Conservation (phyloP, 345 rosid species). For the Eutrema yunnanense region DNA sequence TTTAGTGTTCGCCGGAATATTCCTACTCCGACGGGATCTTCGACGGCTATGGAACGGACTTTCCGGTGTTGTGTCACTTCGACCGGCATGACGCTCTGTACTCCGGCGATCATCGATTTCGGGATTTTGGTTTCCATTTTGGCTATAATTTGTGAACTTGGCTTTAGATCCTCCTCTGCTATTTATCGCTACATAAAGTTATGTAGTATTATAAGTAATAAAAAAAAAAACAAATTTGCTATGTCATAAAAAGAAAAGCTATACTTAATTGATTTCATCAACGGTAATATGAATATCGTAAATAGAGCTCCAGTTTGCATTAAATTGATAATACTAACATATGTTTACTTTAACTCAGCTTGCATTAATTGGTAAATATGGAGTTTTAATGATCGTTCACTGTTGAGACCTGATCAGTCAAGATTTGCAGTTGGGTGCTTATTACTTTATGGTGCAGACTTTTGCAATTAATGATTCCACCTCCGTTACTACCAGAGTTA, state of each 20-base stretch:
- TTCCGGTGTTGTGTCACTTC: conserved; percentile 46
- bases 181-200: conserved; percentile 6
- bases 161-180: neutral
- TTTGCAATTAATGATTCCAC: neutral
- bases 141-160: neutral
- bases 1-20: conserved; percentile 44
- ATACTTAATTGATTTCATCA: neutral
- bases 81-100: conserved; percentile 48
- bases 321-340: neutral
- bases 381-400: conserved; percentile 12
- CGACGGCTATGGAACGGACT: conserved; percentile 32
- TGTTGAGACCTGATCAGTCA: neutral
- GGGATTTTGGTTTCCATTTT: conserved; percentile 28
- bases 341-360: neutral
- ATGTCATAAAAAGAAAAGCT: neutral
- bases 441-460: neutral
- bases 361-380: neutral
- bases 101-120: conserved; percentile 38
- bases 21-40: conserved; percentile 30
- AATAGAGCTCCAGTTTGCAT: neutral
- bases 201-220: neutral
- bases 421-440: neutral
- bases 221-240: neutral
- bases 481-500: neutral
- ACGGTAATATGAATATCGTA: neutral